Conservation (phyloP, 345 rosid species). For the Odontarrhena argentea region DNA sequence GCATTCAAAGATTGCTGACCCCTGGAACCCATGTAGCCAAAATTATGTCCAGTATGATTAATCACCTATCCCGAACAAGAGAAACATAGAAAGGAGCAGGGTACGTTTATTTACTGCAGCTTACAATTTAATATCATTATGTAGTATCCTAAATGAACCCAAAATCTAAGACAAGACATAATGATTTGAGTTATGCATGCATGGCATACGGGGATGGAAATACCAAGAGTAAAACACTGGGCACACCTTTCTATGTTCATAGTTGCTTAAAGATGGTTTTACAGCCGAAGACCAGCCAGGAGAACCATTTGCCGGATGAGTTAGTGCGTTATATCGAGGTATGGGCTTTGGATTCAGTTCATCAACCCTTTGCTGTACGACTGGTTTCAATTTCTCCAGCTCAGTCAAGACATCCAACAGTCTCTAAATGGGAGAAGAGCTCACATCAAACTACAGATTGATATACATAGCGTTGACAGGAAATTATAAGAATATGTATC, state of each 20-base stretch:
- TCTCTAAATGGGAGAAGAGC: constrained; percentile 52
- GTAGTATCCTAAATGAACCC: neutral
- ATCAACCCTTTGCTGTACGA: constrained; percentile 61
- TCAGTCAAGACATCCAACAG: constrained; percentile 66
- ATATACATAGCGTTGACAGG: neutral
- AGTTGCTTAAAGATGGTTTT: constrained; percentile 48
- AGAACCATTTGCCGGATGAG: constrained; percentile 47
- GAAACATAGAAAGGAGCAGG: constrained; percentile 21
- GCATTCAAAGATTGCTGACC: constrained; percentile 45
- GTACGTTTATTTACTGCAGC: constrained; percentile 29
- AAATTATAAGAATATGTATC: neutral
- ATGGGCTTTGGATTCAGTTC: constrained; percentile 55
- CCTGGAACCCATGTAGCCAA: constrained; percentile 53
- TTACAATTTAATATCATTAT: neutral
- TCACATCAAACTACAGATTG: constrained; percentile 31
- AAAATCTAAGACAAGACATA: constrained; percentile 13
- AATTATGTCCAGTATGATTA: constrained; percentile 48
- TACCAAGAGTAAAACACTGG: constrained; percentile 33
- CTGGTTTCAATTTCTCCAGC: constrained; percentile 85
- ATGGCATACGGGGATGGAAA: constrained; percentile 26
- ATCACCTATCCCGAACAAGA: constrained; percentile 51
- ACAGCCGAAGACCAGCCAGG: constrained; percentile 50
- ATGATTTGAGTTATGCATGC: neutral
- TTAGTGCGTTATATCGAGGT: constrained; percentile 47
- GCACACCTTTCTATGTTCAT: constrained; percentile 57